phyloP scores from a whole-genome alignment of 2,329 filamentous ascomycete species.

The Rutstroemia sp. region DNA sequence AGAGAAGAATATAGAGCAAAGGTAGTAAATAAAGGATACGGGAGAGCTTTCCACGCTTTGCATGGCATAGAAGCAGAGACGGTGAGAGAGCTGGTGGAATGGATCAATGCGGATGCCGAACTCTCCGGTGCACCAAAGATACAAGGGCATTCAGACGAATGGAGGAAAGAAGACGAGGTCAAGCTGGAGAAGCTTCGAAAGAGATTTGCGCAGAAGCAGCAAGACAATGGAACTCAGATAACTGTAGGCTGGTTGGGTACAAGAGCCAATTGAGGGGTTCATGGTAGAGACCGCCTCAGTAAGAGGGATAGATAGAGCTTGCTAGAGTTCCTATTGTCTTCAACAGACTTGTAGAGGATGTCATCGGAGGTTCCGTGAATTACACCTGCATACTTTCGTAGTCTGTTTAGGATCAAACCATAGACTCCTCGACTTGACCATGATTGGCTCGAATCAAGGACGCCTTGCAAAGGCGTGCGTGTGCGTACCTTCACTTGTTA shows the following conservation, averaged over 20 bases:
- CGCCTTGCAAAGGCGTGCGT: too few relatives aligned
- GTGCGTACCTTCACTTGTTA: too few relatives aligned
- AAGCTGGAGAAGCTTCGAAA: neutral
- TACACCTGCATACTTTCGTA: too few relatives aligned
- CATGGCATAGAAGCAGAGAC: neutral
- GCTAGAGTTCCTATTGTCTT: too few relatives aligned
- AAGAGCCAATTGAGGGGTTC: too few relatives aligned
- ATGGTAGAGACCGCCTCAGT: too few relatives aligned
- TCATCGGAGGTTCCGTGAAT: too few relatives aligned
- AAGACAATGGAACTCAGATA: neutral
- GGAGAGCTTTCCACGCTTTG: slow-evolving; percentile 5
- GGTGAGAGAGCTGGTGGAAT: slow-evolving; percentile 2
- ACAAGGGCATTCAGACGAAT: slow-evolving; percentile 1
- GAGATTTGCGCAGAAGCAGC: slow-evolving; percentile 3
- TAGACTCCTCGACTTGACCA: too few relatives aligned
- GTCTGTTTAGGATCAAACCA: too few relatives aligned
- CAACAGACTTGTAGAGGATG: too few relatives aligned
- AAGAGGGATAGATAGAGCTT: too few relatives aligned
- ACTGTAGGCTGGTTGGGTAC: neutral
- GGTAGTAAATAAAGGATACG: slow-evolving; percentile 5
- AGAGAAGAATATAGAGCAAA: slow-evolving; percentile 4
- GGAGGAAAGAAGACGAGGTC: slow-evolving; percentile 1
- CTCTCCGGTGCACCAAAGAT: neutral
- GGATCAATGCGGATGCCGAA: slow-evolving; percentile 6
- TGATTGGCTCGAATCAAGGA: too few relatives aligned